Base-by-base conservation (phyloP, 768 basidiomycete genomes). In the Rhodotorula sphaerocarpa region DNA sequence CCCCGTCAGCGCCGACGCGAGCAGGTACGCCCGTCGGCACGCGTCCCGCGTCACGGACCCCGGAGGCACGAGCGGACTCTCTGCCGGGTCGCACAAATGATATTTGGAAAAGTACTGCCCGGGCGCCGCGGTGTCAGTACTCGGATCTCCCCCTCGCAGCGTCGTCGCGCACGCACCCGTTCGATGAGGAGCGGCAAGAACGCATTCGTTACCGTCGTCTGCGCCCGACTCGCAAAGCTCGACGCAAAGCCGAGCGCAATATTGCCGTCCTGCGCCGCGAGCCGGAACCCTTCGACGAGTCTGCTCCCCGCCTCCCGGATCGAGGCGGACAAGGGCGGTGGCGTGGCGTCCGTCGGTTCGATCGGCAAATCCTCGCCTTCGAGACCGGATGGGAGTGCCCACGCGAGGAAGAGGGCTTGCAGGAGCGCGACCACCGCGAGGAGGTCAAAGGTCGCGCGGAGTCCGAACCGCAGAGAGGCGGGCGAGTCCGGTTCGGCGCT, bases 201-300 rank as follows among this genome's bases (percentile, higher is more conserved):
- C 18, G 66, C 59, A 0, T 54, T 63, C 12, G 59, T 45, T 14
- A 67, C 41, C 1, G 59, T 50, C 0, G 66, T 50, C 33, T 61
- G 60, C 2, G 61, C 66, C 10, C 61, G 54, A 36, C 47, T 59
- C 7, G 61, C 66, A 25, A 67, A 67, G 11, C 66, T 61, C 14
- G 57, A 47, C 6, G 51, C 12, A 6, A 43, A 56, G 3, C 50
- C 57, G 0, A 67, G 41, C 5, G 61, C 50, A 1, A 67, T 50
- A 5, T 67, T 54, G 4, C 45, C 42, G 21, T 50, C 31, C 28
- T 16, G 5, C 3, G n/a, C 36, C 39, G 58, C 66, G 11, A 67
- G 36, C 20, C 56, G n/a, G 41, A 67, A 63, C 0, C 66, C 66
- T 44, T 34, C 51, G 3, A 44, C 31, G 23, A 67, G 39, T 15